Evolutionary conservation across 192 early-diverging fungal species (phyloP), one percentile per base, ranked within the genome.

Genomic region (Dissophora globulifera): DNA sequence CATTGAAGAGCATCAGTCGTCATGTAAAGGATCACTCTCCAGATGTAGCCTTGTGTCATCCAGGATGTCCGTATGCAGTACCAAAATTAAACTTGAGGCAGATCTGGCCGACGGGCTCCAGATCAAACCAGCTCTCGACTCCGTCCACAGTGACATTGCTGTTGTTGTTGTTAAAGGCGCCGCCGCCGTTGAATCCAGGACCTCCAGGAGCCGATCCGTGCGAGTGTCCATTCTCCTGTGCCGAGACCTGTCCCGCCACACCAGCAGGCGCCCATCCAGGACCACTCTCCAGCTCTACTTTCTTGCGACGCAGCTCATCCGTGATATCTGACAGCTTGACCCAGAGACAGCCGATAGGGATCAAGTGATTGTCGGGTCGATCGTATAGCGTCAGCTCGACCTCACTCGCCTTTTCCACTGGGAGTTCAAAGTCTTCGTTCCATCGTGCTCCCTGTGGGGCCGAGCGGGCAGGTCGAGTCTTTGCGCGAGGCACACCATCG

Each of bases 101-200:
- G 48, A 98, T 81, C 78, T 97, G 94, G 38, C 97, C 97, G 52
- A 89, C 87, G 35, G 96, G 95, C 75, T 98, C 97, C 57, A 98
- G 85, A 50, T 99, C 95, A 78, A 95, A 85, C 92, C 91, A 93
- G n/a, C 83, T 84, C 62, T 94, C 89, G 42, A 89, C 84, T 29
- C 91, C 89, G 31, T 93, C 88, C 1, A 74, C 59, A 50, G 67
- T 56, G 25, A 33, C 47, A 26, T 38, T 27, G 9, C 57, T n/a
- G 33, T 42, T 65, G 25, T 32, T 62, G 38, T 68, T 69, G 67
- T 49, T 79, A 46, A 46, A 55, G 23, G 30, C 57, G 31, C 25
- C 35, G 2, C 49, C 62, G 16, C 26, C n/a, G n/a, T n/a, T n/a
- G n/a, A n/a, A 48, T 16, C 56, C 55, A 20, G 29, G 33, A 22